Percentiles rank a stretch among this genome's conserved stretches.
Conservation (phyloP, 306 rosid genomes). For the Vachellia pachyceras region DNA sequence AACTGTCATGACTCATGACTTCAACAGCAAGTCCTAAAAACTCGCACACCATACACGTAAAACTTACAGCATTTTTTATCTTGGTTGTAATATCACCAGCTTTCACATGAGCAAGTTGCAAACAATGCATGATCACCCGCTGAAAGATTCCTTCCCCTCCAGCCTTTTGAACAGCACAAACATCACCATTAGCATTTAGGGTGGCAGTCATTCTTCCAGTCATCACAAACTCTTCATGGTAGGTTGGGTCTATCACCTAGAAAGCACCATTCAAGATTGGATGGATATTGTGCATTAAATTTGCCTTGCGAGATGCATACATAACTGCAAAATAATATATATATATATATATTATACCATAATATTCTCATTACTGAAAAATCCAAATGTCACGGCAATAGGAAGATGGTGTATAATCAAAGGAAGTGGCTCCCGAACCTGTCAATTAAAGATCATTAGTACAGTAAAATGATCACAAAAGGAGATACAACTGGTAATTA, state of each 20-base stretch:
- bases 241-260: conserved; percentile 90
- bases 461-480: background rate
- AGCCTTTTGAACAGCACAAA: conserved; percentile 94
- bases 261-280: conserved; percentile 30
- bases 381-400: conserved; percentile 88
- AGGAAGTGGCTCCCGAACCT: conserved; percentile 88
- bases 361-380: conserved; percentile 68
- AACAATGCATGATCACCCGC: conserved; percentile 77
- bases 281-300: background rate
- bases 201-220: conserved; percentile 93
- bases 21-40: background rate
- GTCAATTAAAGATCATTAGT: conserved; percentile 35
- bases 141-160: conserved; percentile 83
- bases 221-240: conserved; percentile 88
- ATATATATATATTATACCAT: conserved; percentile 63
- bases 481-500: conserved; percentile 4
- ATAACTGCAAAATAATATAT: background rate
- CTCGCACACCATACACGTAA: conserved; percentile 18
- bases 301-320: conserved; percentile 13
- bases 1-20: conserved; percentile 19
- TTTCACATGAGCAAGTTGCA: conserved; percentile 72
- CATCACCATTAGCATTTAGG: conserved; percentile 78
- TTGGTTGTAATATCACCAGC: conserved; percentile 7
- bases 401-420: conserved; percentile 93
- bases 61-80: conserved; percentile 77